These are phyloP conservation scores for Sonneratia alba DNA, from an alignment of 345 rosid genomes.

Conservation along the genomic window DNA sequence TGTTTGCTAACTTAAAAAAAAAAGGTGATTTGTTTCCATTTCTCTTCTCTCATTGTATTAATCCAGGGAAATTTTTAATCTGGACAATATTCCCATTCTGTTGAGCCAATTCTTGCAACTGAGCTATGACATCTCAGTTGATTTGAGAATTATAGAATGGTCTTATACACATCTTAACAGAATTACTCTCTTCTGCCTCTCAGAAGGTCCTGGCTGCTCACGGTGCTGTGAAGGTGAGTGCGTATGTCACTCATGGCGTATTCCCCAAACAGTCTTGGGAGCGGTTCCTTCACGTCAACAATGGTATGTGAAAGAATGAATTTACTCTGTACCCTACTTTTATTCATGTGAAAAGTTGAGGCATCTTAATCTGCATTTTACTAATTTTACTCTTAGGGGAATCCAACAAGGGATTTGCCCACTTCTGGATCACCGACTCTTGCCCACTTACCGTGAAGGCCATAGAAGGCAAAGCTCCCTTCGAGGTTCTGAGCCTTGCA, in stretches of 20 bases:
- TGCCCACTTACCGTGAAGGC: slow-evolving; percentile 85
- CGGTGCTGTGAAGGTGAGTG: slow-evolving; percentile 92
- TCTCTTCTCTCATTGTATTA: too few relatives aligned
- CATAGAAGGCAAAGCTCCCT: slow-evolving; percentile 64
- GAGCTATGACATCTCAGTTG: background rate
- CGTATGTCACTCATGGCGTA: slow-evolving; percentile 94
- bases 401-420: slow-evolving; percentile 47
- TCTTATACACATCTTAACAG: background rate
- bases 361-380: background rate
- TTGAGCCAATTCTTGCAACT: background rate
- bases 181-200: slow-evolving; percentile 4
- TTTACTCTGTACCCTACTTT: background rate
- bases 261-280: slow-evolving; percentile 95
- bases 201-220: slow-evolving; percentile 90
- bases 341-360: slow-evolving; percentile 5
- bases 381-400: slow-evolving; percentile 21
- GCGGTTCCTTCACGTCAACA: slow-evolving; percentile 49
- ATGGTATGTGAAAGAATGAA: slow-evolving; percentile 28
- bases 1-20: too few relatives aligned
- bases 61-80: too few relatives aligned
- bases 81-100: too few relatives aligned
- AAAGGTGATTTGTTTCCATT: too few relatives aligned
- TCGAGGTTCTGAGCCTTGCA: slow-evolving; percentile 84
- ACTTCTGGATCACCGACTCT: slow-evolving; percentile 97
- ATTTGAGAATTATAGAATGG: background rate